These are phyloP conservation scores for Leishmania mexicana DNA, from an alignment of 208 protist genomes.

Conservation along the genomic window DNA sequence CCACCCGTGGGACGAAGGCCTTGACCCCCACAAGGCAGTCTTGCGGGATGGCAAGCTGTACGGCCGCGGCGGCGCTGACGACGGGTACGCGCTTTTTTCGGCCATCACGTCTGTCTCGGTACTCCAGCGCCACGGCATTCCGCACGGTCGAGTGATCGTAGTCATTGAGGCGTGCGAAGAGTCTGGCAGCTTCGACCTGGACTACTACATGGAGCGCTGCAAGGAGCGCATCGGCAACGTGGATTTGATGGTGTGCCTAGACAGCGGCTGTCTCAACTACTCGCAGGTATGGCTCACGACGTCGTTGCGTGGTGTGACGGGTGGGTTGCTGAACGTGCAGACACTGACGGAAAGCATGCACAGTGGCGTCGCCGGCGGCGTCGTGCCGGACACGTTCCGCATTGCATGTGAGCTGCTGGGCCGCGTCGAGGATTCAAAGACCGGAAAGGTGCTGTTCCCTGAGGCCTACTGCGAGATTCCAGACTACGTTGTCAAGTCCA, in stretches of 20 bases:
- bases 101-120: slow-evolving; percentile 74
- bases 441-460: slow-evolving; percentile 87
- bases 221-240: slow-evolving; percentile 75
- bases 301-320: slow-evolving; percentile 92
- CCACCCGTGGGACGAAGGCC: slow-evolving; percentile 90
- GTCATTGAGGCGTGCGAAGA: slow-evolving; percentile 94
- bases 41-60: slow-evolving; percentile 90
- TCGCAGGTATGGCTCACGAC: slow-evolving; percentile 96
- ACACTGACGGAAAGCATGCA: slow-evolving; percentile 93
- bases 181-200: slow-evolving; percentile 86
- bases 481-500: slow-evolving; percentile 43
- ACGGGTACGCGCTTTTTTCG: slow-evolving; percentile 91
- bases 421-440: slow-evolving; percentile 92
- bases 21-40: slow-evolving; percentile 87
- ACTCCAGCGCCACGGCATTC: slow-evolving; percentile 80
- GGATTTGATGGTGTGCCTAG: slow-evolving; percentile 94
- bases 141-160: slow-evolving; percentile 82
- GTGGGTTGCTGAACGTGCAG: slow-evolving; percentile 86
- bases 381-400: slow-evolving; percentile 96
- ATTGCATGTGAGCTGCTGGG: slow-evolving; percentile 88
- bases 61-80: slow-evolving; percentile 92
- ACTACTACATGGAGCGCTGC: slow-evolving; percentile 82
- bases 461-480: slow-evolving; percentile 94
- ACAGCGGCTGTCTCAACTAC: slow-evolving; percentile 94
- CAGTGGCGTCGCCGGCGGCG: slow-evolving; percentile 91